A percentile compares a stretch with the other conserved stretches of the same genome.
Evolutionary conservation across 1,284 basidiomycete species (phyloP).

Genomic region (Golubevia sp.): DNA sequence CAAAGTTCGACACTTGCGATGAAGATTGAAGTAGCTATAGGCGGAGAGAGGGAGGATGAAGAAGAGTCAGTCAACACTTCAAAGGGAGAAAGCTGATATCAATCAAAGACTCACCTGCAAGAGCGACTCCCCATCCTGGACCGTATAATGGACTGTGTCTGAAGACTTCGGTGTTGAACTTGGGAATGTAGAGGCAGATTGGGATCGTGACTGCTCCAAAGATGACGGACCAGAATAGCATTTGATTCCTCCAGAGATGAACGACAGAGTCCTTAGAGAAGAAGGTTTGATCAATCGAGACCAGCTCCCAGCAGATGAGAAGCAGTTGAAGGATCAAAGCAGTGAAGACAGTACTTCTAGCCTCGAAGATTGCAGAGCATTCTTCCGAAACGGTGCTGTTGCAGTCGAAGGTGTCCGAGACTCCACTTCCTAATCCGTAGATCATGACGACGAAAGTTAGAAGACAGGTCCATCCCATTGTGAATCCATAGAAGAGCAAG

Average conservation of each 20-base stretch:
- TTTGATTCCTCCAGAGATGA: conserved; percentile 18
- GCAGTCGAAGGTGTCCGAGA: conserved; percentile 27
- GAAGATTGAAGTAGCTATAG: conserved; percentile 34
- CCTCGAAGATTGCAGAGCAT: conserved; percentile 45
- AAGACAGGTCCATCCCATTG: conserved; percentile 47
- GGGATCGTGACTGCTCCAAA: conserved; percentile 38
- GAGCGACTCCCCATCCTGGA: conserved; percentile 37
- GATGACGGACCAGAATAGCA: conserved; percentile 44
- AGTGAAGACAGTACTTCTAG: conserved; percentile 44
- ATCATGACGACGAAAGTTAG: conserved; percentile 46
- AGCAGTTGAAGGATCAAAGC: conserved; percentile 42
- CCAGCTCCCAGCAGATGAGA: conserved; percentile 46
- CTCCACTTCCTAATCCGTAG: conserved; percentile 38
- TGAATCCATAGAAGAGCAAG: conserved; percentile 41
- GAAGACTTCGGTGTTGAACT: conserved; percentile 48
- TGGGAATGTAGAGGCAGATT: conserved; percentile 45
- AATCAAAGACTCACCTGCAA: not conserved
- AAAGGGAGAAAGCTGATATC: too few species aligned
- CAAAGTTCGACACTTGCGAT: conserved; percentile 34
- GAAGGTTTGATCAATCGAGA: conserved; percentile 44
- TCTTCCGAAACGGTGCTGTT: conserved; percentile 22
- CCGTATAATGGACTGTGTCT: conserved; percentile 35
- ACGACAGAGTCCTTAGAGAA: conserved; percentile 31
- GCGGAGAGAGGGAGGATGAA: not conserved
- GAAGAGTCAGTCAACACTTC: not conserved